These are phyloP conservation scores for Litchi chinensis DNA, from an alignment of 345 rosid species.

Conservation along the genomic window DNA sequence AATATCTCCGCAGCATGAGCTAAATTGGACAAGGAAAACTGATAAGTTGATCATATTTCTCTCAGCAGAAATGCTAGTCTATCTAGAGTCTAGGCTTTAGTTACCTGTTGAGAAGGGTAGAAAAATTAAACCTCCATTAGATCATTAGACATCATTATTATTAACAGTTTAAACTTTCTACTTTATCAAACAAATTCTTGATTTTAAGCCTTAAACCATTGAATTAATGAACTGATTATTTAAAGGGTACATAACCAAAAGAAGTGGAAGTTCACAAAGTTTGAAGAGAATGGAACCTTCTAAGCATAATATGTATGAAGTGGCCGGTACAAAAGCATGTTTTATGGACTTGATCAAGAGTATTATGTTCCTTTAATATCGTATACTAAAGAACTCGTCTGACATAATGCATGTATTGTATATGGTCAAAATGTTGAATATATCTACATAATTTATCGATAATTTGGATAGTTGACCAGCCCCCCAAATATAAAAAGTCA, in stretches of 20 bases:
- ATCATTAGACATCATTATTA: background rate
- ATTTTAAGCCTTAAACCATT: background rate
- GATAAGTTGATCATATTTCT: too few relatives aligned
- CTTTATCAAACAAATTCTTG: background rate
- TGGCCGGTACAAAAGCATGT: background rate
- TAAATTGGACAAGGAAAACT: too few relatives aligned
- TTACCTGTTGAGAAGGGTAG: too few relatives aligned
- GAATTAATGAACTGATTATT: background rate
- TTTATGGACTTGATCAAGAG: background rate
- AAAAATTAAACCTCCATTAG: too few relatives aligned
- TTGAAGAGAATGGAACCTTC: conserved; percentile 11
- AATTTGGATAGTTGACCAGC: too few relatives aligned
- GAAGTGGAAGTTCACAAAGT: background rate
- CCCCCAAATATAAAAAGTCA: too few relatives aligned
- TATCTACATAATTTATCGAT: too few relatives aligned
- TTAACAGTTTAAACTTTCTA: background rate
- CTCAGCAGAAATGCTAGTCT: too few relatives aligned
- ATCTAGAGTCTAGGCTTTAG: too few relatives aligned
- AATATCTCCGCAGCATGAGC: background rate
- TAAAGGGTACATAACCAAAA: background rate
- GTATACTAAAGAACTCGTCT: background rate
- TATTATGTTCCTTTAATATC: too few relatives aligned
- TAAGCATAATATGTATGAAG: background rate
- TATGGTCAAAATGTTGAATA: background rate
- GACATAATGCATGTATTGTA: background rate